Conservation (phyloP, 257 asterid genomes). For the Solanum chiquidenum region DNA sequence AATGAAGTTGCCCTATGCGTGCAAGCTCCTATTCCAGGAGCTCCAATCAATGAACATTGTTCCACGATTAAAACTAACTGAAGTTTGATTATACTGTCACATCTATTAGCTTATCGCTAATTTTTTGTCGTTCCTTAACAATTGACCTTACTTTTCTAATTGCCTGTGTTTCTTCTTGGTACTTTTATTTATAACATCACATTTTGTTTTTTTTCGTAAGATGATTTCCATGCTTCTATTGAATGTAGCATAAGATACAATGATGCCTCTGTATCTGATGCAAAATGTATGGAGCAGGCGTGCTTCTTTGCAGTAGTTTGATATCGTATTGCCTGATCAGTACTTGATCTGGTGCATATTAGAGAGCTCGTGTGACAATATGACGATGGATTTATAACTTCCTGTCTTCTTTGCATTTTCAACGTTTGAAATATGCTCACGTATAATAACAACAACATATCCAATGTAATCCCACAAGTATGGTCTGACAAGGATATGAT, state of each 20-base stretch:
- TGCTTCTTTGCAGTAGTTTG: neutral
- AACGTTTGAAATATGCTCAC: neutral
- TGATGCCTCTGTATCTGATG: neutral
- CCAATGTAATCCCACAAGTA: neutral
- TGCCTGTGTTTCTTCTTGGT: neutral
- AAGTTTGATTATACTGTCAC: conserved; percentile 11
- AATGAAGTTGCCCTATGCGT: conserved; percentile 91
- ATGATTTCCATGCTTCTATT: neutral
- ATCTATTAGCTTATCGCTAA: neutral
- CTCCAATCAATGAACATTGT: conserved; percentile 41
- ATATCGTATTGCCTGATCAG: neutral
- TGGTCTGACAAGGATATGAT: neutral
- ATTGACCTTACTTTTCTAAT: neutral
- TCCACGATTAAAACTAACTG: conserved; percentile 26
- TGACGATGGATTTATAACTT: neutral
- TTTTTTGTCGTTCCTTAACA: neutral
- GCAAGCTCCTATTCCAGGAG: conserved; percentile 88
- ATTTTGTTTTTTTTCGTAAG: neutral
- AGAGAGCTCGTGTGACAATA: neutral
- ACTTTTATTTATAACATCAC: neutral
- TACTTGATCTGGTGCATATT: neutral
- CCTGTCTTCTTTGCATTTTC: neutral
- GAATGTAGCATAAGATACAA: neutral
- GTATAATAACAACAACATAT: neutral
- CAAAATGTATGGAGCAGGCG: neutral